These are phyloP conservation scores for Flueggea neowawraea DNA, from an alignment of 441 rosid species.

Conservation along the genomic window DNA sequence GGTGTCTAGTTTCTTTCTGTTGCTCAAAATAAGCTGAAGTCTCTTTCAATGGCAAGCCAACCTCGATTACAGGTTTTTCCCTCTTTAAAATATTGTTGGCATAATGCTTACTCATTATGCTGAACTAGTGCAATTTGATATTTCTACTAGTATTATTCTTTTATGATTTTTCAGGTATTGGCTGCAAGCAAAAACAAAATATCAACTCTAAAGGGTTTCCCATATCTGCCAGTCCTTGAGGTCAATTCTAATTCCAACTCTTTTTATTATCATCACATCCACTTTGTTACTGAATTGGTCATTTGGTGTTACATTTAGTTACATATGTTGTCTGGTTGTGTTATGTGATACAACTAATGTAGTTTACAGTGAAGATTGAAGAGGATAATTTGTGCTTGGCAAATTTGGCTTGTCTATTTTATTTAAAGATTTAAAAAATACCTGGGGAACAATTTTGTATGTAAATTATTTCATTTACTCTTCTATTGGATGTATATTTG, in stretches of 20 bases:
- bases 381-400: too few species aligned
- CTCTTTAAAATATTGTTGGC: conserved; percentile 6
- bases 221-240: conserved; percentile 93
- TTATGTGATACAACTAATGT: too few species aligned
- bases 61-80: conserved; percentile 91
- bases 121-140: background rate
- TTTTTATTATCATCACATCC: background rate
- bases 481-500: too few species aligned
- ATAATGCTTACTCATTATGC: conserved; percentile 6
- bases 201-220: conserved; percentile 90
- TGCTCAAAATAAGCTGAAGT: conserved; percentile 96
- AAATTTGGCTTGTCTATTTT: too few species aligned
- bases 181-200: conserved; percentile 99
- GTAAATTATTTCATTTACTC: too few species aligned
- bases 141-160: background rate
- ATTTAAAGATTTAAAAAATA: too few species aligned
- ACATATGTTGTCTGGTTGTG: too few species aligned
- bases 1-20: conserved; percentile 84
- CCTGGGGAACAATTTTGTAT: too few species aligned
- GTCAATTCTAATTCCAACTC: conserved; percentile 31
- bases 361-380: too few species aligned
- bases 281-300: background rate
- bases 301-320: too few species aligned
- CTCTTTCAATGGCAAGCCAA: conserved; percentile 98
- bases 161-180: conserved; percentile 55